These are phyloP conservation scores for Globisporangium barbulae DNA, from an alignment of 352 stramenopile genomes.

Conservation along the genomic window DNA sequence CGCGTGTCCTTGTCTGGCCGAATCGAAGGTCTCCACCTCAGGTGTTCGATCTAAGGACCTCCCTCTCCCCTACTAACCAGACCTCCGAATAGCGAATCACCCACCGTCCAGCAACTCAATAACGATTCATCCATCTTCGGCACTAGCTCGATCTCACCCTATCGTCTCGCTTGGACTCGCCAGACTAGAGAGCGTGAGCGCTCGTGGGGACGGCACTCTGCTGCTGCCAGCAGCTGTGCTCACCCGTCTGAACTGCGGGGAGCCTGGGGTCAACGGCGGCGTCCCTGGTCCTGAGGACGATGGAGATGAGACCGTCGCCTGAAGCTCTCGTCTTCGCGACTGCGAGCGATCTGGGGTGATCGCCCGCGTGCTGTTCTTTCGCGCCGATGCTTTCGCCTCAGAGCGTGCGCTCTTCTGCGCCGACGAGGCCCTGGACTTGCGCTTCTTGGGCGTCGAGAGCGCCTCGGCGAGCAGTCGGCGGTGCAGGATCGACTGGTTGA, in stretches of 20 bases:
- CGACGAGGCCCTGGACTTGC: constrained; percentile 2
- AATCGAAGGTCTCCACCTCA: too few species aligned
- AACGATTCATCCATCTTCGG: too few species aligned
- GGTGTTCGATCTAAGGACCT: too few species aligned
- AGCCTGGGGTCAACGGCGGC: neutral
- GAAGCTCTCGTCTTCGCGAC: neutral
- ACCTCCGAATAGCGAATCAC: too few species aligned
- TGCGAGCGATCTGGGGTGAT: neutral
- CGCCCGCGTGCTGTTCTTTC: neutral
- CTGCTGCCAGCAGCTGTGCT: neutral
- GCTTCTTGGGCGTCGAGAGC: constrained; percentile 10
- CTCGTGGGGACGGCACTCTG: neutral
- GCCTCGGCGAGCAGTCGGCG: constrained; percentile 11
- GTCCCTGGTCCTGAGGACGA: neutral
- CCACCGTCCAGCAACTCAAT: too few species aligned
- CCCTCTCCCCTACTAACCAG: too few species aligned
- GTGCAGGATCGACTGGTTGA: constrained; percentile 18
- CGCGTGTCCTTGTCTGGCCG: too few species aligned
- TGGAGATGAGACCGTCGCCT: neutral
- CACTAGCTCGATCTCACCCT: too few species aligned
- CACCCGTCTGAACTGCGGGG: neutral
- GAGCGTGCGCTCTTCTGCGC: constrained; percentile 1
- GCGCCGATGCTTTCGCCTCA: neutral
- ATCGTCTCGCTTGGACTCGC: too few species aligned
- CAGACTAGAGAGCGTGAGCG: too few species aligned